Evolutionary conservation across 192 early-diverging fungal species (phyloP).

Genomic region (Oehlia diaphana): DNA sequence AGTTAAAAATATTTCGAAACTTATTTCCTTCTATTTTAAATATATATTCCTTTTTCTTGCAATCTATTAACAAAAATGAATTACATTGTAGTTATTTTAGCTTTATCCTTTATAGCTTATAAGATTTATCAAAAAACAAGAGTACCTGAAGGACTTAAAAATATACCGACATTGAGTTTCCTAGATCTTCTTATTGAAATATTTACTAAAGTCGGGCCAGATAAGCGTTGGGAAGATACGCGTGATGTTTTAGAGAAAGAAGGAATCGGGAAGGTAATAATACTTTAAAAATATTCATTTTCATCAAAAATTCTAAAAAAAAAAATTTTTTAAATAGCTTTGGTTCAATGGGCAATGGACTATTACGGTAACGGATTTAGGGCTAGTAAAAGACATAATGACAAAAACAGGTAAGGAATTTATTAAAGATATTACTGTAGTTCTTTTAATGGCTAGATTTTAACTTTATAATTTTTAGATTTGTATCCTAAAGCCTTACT

Average conservation of each 20-base stretch:
- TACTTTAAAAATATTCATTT: no score
- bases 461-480: background rate
- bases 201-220: background rate
- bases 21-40: no score
- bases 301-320: background rate
- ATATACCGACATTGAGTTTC: background rate
- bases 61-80: no score
- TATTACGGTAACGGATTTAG: background rate
- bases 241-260: background rate
- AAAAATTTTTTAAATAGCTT: background rate
- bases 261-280: background rate
- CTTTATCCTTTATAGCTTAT: no score
- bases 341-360: background rate
- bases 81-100: no score
- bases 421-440: background rate
- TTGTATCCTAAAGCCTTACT: background rate
- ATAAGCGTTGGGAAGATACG: background rate
- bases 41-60: no score
- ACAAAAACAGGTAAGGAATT: background rate
- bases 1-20: no score
- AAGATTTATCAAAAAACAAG: background rate
- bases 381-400: background rate
- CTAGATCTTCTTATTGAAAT: background rate
- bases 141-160: background rate
- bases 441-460: background rate